Percentiles rank a stretch among this genome's conserved stretches.
Evolutionary conservation across 768 basidiomycete genomes (phyloP).

Genomic region (Hortiboletus campestris): DNA sequence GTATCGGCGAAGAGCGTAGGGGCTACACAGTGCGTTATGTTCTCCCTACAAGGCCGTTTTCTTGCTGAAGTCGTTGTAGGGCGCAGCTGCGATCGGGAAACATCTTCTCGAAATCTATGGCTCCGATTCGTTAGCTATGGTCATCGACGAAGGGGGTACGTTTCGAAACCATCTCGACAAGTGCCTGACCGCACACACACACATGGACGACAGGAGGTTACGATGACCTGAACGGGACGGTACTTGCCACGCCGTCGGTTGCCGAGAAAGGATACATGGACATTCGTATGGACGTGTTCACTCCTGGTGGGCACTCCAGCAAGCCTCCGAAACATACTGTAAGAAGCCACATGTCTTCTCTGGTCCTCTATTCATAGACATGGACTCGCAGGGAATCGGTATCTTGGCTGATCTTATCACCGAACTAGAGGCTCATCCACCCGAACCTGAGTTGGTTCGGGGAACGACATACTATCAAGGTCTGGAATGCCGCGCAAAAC

Average conservation of each 20-base stretch:
- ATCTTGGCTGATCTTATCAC: slow-evolving; percentile 49
- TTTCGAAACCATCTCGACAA: background rate
- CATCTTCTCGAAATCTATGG: slow-evolving; percentile 46
- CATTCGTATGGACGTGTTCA: slow-evolving; percentile 40
- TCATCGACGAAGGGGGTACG: slow-evolving; percentile 61
- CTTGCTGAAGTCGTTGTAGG: slow-evolving; percentile 26
- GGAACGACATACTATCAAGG: slow-evolving; percentile 28
- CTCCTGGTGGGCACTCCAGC: slow-evolving; percentile 55
- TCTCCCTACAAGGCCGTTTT: background rate
- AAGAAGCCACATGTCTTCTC: slow-evolving; percentile 8
- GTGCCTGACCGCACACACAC: background rate
- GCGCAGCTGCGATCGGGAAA: slow-evolving; percentile 40
- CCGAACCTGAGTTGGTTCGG: slow-evolving; percentile 29
- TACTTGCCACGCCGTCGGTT: slow-evolving; percentile 33
- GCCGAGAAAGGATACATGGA: slow-evolving; percentile 46
- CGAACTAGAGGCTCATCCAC: slow-evolving; percentile 46
- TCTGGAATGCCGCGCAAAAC: slow-evolving; percentile 42
- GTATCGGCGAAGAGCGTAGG: slow-evolving; percentile 47
- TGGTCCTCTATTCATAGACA: background rate
- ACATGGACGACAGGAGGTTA: slow-evolving; percentile 26
- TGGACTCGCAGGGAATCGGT: slow-evolving; percentile 41
- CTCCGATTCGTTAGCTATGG: slow-evolving; percentile 46
- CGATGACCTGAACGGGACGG: slow-evolving; percentile 25
- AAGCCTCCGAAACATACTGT: slow-evolving; percentile 53
- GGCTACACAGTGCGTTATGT: slow-evolving; percentile 34